Percentiles rank a stretch among this genome's conserved stretches.
phyloP scores from a whole-genome alignment of 2,329 filamentous ascomycete species.

The Neoarthrinium moseri region DNA sequence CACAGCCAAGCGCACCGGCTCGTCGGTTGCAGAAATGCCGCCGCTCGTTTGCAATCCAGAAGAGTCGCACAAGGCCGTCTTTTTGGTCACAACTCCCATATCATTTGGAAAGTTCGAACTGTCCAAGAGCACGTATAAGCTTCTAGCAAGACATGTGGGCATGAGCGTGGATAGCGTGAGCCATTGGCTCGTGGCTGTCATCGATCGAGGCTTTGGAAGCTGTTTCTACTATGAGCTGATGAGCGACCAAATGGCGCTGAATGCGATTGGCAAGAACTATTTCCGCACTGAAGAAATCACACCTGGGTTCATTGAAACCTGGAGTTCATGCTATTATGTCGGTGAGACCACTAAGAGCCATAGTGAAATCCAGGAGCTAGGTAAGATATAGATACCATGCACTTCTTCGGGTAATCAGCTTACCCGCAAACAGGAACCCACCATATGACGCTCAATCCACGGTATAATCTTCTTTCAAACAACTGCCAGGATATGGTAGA shows the following conservation, averaged over 20 bases:
- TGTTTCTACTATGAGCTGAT: constrained; percentile 29
- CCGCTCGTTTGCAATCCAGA: constrained; percentile 17
- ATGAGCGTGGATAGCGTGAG: constrained; percentile 27
- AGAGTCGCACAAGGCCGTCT: constrained; percentile 20
- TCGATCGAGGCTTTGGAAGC: constrained; percentile 21
- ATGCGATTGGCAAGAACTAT: constrained; percentile 24
- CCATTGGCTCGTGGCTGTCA: constrained; percentile 26
- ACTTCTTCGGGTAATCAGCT: too few relatives aligned
- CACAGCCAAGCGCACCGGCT: constrained; percentile 19
- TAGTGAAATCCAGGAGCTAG: constrained; percentile 25
- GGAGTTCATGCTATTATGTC: constrained; percentile 29
- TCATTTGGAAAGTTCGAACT: constrained; percentile 26
- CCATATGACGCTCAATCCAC: constrained; percentile 27
- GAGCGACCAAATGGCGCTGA: constrained; percentile 27
- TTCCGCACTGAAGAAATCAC: constrained; percentile 28
- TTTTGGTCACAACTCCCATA: constrained; percentile 27
- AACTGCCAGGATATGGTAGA: constrained; percentile 32
- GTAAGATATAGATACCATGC: constrained; percentile 18
- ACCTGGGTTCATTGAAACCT: constrained; percentile 23
- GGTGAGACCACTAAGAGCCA: constrained; percentile 30
- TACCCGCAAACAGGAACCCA: constrained; percentile 17
- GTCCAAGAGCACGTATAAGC: constrained; percentile 21
- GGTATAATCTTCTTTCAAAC: constrained; percentile 27
- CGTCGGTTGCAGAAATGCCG: constrained; percentile 20
- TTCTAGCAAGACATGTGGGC: constrained; percentile 26